These are phyloP conservation scores for Paecilomyces fulvus DNA, from an alignment of 2,329 filamentous ascomycete species.

Conservation along the genomic window DNA sequence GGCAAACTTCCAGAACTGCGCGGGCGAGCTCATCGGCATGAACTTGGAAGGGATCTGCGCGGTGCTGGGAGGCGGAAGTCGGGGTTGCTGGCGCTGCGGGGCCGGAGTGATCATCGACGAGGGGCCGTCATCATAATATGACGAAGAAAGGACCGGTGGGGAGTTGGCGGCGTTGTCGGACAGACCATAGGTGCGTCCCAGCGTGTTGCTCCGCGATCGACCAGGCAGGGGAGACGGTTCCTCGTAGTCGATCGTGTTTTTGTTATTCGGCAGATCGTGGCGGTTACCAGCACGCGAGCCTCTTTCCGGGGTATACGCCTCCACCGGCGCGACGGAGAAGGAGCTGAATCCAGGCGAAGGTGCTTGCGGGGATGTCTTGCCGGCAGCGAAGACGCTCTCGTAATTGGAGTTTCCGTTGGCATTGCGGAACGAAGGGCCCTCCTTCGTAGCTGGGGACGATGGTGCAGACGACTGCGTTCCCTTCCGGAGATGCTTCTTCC, in stretches of 20 bases:
- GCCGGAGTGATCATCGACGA: slow-evolving; percentile 42
- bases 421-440: slow-evolving; percentile 29
- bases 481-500: slow-evolving; percentile 53
- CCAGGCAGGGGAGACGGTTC: slow-evolving; percentile 36
- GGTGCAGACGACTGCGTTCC: slow-evolving; percentile 38
- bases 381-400: slow-evolving; percentile 32
- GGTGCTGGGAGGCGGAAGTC: slow-evolving; percentile 41
- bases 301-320: slow-evolving; percentile 41
- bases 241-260: slow-evolving; percentile 28
- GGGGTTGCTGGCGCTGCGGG: slow-evolving; percentile 40
- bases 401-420: slow-evolving; percentile 25
- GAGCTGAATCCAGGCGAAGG: slow-evolving; percentile 35
- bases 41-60: slow-evolving; percentile 43
- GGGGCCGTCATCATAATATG: slow-evolving; percentile 39
- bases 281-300: slow-evolving; percentile 28
- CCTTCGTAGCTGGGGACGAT: slow-evolving; percentile 38
- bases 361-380: slow-evolving; percentile 29
- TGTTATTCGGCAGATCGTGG: slow-evolving; percentile 22
- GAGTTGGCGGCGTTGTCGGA: slow-evolving; percentile 33
- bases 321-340: slow-evolving; percentile 33
- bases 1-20: slow-evolving; percentile 43
- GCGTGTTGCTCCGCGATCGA: slow-evolving; percentile 20
- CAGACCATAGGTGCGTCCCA: slow-evolving; percentile 28
- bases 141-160: slow-evolving; percentile 41
- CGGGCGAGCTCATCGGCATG: slow-evolving; percentile 44